These are phyloP conservation scores for Kwoniella bestiolae DNA, from an alignment of 768 basidiomycete species.

Conservation along the genomic window DNA sequence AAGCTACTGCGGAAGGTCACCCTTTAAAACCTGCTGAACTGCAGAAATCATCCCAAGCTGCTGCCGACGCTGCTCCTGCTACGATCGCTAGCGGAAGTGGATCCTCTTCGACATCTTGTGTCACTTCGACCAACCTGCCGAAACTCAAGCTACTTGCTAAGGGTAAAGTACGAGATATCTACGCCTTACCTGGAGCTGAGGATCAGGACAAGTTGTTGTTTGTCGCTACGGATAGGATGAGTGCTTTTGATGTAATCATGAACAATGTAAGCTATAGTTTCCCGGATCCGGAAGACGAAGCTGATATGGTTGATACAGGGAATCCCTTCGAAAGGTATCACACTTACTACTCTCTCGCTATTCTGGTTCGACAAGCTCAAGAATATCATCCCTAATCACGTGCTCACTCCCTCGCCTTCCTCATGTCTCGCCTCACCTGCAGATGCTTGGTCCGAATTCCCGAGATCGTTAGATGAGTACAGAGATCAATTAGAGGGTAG, in stretches of 20 bases:
- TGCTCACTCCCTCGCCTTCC: conserved; percentile 68
- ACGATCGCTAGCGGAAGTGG: conserved; percentile 21
- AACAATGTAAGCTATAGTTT: conserved; percentile 70
- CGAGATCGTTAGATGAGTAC: conserved; percentile 73
- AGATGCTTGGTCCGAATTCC: conserved; percentile 70
- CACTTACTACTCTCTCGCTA: conserved; percentile 84
- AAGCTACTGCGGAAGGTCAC: conserved; percentile 24
- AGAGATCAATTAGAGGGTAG: conserved; percentile 77
- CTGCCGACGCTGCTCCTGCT: conserved; percentile 23
- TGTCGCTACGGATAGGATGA: conserved; percentile 93
- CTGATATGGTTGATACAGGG: conserved; percentile 64
- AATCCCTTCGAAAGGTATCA: conserved; percentile 88
- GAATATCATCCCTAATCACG: conserved; percentile 83
- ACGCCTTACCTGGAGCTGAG: conserved; percentile 68
- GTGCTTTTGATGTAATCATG: conserved; percentile 93
- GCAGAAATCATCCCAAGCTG: conserved; percentile 18
- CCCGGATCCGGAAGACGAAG: not conserved
- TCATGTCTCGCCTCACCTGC: conserved; percentile 30
- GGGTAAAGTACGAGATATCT: conserved; percentile 97
- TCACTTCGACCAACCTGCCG: conserved; percentile 53
- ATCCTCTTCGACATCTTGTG: conserved; percentile 16
- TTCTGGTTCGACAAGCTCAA: conserved; percentile 92
- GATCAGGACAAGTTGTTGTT: conserved; percentile 72
- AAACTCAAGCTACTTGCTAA: conserved; percentile 73
- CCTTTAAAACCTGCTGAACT: conserved; percentile 19